A percentile compares a stretch with the other conserved stretches of the same genome.
Evolutionary conservation across 257 asterid genomes (phyloP).

Genomic region (Primulina huaijiensis): DNA sequence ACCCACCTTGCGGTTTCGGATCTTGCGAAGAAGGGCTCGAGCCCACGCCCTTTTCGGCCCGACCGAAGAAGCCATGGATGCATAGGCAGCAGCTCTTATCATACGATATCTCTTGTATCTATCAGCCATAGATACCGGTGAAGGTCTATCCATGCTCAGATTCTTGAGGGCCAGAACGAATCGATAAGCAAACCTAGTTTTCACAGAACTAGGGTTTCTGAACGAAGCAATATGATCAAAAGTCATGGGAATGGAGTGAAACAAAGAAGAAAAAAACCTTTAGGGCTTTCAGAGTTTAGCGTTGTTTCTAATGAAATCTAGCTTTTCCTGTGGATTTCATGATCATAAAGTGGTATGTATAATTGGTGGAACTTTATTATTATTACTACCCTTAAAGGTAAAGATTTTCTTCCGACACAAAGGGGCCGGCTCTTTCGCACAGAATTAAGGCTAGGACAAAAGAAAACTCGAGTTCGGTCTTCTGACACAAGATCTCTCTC

Average conservation of each 20-base stretch:
- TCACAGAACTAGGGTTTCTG: conserved; percentile 39
- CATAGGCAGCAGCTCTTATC: conserved; percentile 57
- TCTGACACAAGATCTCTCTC: conserved; percentile 60
- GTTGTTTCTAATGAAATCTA: conserved; percentile 4
- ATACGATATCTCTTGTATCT: conserved; percentile 29
- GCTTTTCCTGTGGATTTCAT: neutral
- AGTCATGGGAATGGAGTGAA: conserved; percentile 24
- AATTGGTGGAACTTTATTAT: neutral
- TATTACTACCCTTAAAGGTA: conserved; percentile 2
- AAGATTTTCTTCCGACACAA: conserved; percentile 76
- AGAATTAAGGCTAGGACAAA: conserved; percentile 35
- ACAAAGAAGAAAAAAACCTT: neutral
- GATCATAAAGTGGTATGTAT: neutral
- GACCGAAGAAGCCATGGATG: conserved; percentile 65
- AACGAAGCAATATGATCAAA: neutral
- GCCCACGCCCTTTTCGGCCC: conserved; percentile 68
- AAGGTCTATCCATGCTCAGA: conserved; percentile 25
- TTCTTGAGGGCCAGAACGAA: conserved; percentile 51
- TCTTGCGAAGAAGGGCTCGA: conserved; percentile 53
- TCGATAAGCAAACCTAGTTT: conserved; percentile 43
- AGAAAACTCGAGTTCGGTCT: conserved; percentile 33
- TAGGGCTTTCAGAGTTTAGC: conserved; percentile 38
- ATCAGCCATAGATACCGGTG: conserved; percentile 4
- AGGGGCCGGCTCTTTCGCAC: conserved; percentile 42
- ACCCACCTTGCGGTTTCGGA: conserved; percentile 27